phyloP scores from a whole-genome alignment of 768 basidiomycete genomes.

The Pisolithus albus region DNA sequence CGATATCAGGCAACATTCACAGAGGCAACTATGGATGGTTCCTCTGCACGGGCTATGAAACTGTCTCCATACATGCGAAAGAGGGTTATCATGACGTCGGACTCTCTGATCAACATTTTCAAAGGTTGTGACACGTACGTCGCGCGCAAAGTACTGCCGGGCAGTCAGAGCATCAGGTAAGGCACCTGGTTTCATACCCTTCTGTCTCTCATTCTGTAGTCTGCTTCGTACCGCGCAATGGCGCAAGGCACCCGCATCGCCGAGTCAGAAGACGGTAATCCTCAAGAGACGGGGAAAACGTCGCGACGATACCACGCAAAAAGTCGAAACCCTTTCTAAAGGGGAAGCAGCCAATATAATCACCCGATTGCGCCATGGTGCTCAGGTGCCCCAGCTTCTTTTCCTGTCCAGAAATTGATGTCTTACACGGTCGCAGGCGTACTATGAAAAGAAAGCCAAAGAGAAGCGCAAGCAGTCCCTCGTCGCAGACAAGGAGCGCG shows the following conservation, averaged over 20 bases:
- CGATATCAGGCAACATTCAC: slow-evolving; percentile 49
- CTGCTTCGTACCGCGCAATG: slow-evolving; percentile 60
- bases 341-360: slow-evolving; percentile 78
- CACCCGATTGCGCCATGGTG: slow-evolving; percentile 70
- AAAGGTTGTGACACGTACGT: slow-evolving; percentile 67
- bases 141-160: slow-evolving; percentile 45
- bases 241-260: slow-evolving; percentile 56
- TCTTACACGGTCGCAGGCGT: slow-evolving; percentile 32
- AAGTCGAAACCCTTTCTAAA: slow-evolving; percentile 50
- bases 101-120: slow-evolving; percentile 52
- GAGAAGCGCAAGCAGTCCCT: slow-evolving; percentile 30
- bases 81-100: slow-evolving; percentile 48
- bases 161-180: slow-evolving; percentile 46
- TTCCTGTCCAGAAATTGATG: neutral
- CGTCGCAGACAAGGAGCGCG: slow-evolving; percentile 40
- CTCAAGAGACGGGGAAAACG: slow-evolving; percentile 42
- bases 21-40: slow-evolving; percentile 40
- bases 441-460: slow-evolving; percentile 50
- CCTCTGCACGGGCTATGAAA: slow-evolving; percentile 38
- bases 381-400: slow-evolving; percentile 40
- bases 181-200: slow-evolving; percentile 8
- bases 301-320: slow-evolving; percentile 14
- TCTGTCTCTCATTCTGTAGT: slow-evolving; percentile 27
- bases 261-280: slow-evolving; percentile 52
- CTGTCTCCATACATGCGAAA: slow-evolving; percentile 49